A percentile compares a stretch with the other conserved stretches of the same genome.
These are phyloP conservation scores for Wickerhamiella dianesei DNA, from an alignment of 805 yeast genomes.

Conservation along the genomic window DNA sequence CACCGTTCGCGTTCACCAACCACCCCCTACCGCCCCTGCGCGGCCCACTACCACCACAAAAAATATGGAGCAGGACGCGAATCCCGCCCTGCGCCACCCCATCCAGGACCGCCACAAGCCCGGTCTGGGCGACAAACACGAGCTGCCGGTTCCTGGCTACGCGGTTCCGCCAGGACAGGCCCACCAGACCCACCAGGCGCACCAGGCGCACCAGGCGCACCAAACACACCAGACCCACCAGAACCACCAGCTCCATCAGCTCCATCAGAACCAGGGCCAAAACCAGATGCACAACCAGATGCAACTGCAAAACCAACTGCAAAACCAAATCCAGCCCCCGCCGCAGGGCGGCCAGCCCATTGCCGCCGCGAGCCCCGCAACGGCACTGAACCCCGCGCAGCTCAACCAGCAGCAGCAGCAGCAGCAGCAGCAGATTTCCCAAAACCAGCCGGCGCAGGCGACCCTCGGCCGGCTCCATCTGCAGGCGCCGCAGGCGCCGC, in stretches of 20 bases:
- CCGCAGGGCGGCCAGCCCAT: too few species aligned
- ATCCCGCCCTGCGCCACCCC: not conserved
- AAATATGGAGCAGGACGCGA: not conserved
- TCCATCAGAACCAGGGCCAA: too few species aligned
- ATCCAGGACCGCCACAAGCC: not conserved
- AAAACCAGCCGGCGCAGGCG: not conserved
- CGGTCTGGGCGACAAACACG: not conserved
- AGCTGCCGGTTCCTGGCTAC: not conserved
- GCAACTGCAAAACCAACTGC: too few species aligned
- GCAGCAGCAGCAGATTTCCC: not conserved
- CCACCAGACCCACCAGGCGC: too few species aligned
- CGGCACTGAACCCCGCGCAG: not conserved
- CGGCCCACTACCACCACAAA: not conserved
- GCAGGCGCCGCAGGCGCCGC: not conserved
- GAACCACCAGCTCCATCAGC: too few species aligned
- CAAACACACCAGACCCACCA: too few species aligned
- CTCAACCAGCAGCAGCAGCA: not conserved
- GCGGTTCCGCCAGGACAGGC: too few species aligned
- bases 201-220: too few species aligned
- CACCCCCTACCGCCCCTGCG: too few species aligned
- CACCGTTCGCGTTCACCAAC: not conserved
- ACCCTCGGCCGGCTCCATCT: not conserved
- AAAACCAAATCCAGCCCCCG: too few species aligned
- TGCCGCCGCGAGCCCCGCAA: not conserved
- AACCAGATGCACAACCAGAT: too few species aligned